Base-by-base conservation (phyloP, 345 rosid genomes). In the Isatis tinctoria region DNA sequence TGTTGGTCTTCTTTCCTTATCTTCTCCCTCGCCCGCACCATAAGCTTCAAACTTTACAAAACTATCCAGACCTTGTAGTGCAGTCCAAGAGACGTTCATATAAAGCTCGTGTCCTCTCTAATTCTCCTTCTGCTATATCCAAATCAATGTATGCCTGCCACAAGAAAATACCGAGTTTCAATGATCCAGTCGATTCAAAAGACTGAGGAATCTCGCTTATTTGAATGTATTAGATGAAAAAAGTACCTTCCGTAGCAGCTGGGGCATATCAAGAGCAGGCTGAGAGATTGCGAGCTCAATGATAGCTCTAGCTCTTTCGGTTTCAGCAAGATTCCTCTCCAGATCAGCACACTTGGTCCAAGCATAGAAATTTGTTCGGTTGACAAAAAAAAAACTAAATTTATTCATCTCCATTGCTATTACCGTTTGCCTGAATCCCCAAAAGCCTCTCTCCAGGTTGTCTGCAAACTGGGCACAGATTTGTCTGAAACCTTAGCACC, bases 61-160 rank as follows among this genome's bases (percentile, higher is more conserved):
- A 74, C 97, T 93, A 89, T 81, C 98, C 98, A 94, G 10, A 89
- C 98, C 82, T 94, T 94, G 79, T 89, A 74, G 97, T 94, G 16
- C 97, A 87, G 65, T 88, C 91, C 68, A 91, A 76, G 18, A 91
- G 87, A 65, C 94, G 84, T 81, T 86, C 91, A 54, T 91, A 93
- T 16, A 89, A 77, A 70, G 84, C 84, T 54, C 91, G 71, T 0
- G 95, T 89, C 83, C 85, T 85, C 52, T 84, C 90, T 67, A 71
- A 85, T 65, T 93, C 96, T 32, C 90, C 88, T 82, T 91, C 93
- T 12, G 96, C 81, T 45, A 88, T 89, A 79, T 91, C 98, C 71
- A 93, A 93, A 72, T 93, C 98, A 13, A 93, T 89, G 75, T 88
- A 93, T 72, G 96, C 98, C 96, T 91, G 86, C 51, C n/a, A n/a